Percentiles rank a stretch among this genome's conserved stretches.
Conservation (phyloP, 2,329 filamentous ascomycete genomes). For the Podosphaera aphanis region DNA sequence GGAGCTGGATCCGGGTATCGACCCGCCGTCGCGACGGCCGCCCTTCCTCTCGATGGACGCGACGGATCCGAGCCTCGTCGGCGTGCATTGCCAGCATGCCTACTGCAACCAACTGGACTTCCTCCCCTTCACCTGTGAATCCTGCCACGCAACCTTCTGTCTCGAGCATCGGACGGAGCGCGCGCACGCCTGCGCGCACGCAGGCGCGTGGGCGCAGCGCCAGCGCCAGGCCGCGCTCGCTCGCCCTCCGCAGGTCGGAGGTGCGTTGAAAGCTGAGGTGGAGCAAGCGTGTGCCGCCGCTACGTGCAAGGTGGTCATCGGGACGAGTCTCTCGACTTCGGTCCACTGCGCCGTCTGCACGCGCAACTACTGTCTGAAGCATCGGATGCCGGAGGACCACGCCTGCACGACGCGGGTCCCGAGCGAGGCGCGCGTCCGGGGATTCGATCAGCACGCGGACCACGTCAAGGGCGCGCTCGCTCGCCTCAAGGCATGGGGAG, state of each 20-base stretch:
- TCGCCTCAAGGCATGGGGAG: conserved; percentile 58
- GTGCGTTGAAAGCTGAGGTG: conserved; percentile 28
- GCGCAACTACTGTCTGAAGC: conserved; percentile 53
- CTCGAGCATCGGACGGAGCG: conserved; percentile 80
- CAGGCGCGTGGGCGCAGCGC: conserved; percentile 37
- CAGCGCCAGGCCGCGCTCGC: conserved; percentile 30
- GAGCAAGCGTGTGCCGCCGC: conserved; percentile 46
- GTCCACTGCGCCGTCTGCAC: conserved; percentile 52
- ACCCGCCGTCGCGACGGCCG: conserved; percentile 32
- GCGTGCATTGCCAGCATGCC: conserved; percentile 70
- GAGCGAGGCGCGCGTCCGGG: conserved; percentile 25
- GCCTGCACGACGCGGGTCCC: conserved; percentile 56
- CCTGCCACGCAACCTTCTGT: conserved; percentile 66
- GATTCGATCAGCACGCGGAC: conserved; percentile 27
- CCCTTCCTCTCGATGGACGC: conserved; percentile 32
- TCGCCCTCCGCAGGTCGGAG: conserved; percentile 27
- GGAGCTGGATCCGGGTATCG: background rate
- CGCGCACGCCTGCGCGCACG: conserved; percentile 43
- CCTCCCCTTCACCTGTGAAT: conserved; percentile 81
- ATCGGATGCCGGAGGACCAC: conserved; percentile 59
- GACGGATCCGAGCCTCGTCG: conserved; percentile 62
- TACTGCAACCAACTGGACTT: conserved; percentile 94
- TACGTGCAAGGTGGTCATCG: conserved; percentile 45
- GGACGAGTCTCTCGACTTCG: conserved; percentile 40
- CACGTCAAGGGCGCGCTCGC: conserved; percentile 53